These are phyloP conservation scores for Starmera dryadoides DNA, from an alignment of 805 yeast species.

Conservation along the genomic window DNA sequence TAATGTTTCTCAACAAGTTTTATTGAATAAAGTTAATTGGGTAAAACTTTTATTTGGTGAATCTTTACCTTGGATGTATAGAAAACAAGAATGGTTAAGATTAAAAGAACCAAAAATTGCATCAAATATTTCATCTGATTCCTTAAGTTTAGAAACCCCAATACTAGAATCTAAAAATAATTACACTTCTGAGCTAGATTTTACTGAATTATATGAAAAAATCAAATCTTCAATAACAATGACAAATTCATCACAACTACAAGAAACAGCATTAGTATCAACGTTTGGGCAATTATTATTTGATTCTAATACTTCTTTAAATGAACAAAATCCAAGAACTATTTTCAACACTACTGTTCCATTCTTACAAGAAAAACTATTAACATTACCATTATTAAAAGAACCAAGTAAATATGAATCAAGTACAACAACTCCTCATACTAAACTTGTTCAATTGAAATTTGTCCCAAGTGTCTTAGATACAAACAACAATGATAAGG, in stretches of 20 bases:
- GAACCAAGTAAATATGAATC: not conserved
- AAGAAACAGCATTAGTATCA: not conserved
- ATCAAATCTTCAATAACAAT: conserved; percentile 1
- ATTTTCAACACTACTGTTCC: not conserved
- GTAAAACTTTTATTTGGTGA: conserved; percentile 8
- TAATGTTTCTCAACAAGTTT: no score
- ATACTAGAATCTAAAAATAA: no score
- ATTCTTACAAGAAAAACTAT: not conserved
- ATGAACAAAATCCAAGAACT: conserved; percentile 4
- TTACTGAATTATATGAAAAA: conserved; percentile 1
- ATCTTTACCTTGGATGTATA: conserved; percentile 20
- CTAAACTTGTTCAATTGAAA: conserved; percentile 35
- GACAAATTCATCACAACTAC: not conserved
- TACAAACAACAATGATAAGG: conserved; percentile 14
- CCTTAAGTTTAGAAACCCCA: not conserved
- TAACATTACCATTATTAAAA: conserved; percentile 9
- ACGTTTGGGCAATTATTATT: not conserved
- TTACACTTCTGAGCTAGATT: no score
- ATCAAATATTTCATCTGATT: no score
- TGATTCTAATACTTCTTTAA: not conserved
- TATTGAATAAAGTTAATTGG: conserved; percentile 1
- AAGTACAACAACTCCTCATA: conserved; percentile 17
- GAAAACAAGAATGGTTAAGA: conserved; percentile 14
- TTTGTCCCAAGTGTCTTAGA: conserved; percentile 38
- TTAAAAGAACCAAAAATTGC: conserved; percentile 12